phyloP scores from a whole-genome alignment of 1,284 basidiomycete species.

The Trametes hirsuta region DNA sequence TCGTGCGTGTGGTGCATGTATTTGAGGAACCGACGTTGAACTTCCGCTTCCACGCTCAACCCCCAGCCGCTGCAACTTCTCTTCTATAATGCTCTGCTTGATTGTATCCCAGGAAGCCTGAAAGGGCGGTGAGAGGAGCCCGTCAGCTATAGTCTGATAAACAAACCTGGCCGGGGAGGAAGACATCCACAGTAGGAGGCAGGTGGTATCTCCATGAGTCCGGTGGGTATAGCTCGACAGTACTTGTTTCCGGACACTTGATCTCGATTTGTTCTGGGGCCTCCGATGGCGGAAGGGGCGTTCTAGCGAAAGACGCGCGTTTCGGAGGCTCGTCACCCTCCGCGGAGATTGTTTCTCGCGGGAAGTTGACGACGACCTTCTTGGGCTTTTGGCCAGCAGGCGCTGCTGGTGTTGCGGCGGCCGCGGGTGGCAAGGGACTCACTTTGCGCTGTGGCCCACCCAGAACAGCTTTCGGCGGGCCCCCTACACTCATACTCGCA shows the following conservation, averaged over 20 bases:
- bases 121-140: neutral
- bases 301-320: conserved; percentile 64
- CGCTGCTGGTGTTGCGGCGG: conserved; percentile 30
- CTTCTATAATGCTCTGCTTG: conserved; percentile 71
- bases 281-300: conserved; percentile 51
- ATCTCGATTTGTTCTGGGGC: conserved; percentile 41
- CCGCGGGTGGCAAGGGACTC: conserved; percentile 59
- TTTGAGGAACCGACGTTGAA: conserved; percentile 48
- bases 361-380: conserved; percentile 72
- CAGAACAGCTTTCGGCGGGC: conserved; percentile 79
- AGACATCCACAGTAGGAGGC: conserved; percentile 74
- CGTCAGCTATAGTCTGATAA: neutral
- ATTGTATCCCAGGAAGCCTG: conserved; percentile 75
- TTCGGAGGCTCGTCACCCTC: conserved; percentile 47
- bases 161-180: conserved; percentile 77
- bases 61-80: conserved; percentile 76
- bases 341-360: conserved; percentile 60
- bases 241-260: conserved; percentile 49
- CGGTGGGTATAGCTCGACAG: conserved; percentile 62
- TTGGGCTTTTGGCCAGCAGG: conserved; percentile 53
- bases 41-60: conserved; percentile 69
- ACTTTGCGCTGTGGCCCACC: conserved; percentile 77
- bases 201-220: conserved; percentile 58
- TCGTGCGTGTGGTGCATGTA: conserved; percentile 73
- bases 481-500: conserved; percentile 69